Evolutionary conservation across 2,329 filamentous ascomycete genomes (phyloP).

Genomic region (Trichoderma sp.): DNA sequence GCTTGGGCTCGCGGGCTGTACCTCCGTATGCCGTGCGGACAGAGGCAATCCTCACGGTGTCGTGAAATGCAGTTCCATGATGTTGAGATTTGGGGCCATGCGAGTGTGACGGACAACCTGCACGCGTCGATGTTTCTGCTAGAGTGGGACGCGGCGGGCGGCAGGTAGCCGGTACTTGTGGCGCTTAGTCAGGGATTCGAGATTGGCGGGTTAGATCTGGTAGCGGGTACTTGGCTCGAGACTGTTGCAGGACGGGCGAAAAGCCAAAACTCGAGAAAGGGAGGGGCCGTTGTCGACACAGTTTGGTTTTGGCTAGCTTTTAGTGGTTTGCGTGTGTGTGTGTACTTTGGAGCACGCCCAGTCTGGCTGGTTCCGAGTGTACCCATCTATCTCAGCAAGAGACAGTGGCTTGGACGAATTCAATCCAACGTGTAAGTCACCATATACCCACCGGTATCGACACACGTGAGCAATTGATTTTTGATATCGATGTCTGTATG

Average conservation of each 20-base stretch:
- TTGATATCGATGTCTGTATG: not conserved
- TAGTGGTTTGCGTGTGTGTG: too few relatives aligned
- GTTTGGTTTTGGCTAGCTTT: not conserved
- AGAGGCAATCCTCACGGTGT: conserved; percentile 9
- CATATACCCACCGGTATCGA: not conserved
- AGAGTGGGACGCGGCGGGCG: conserved; percentile 1
- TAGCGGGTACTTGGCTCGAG: not conserved
- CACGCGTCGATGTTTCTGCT: conserved; percentile 1
- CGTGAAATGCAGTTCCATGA: not conserved
- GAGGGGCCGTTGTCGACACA: not conserved
- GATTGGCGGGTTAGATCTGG: not conserved
- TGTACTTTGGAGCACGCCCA: not conserved
- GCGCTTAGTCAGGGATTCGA: not conserved
- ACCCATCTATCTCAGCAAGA: not conserved
- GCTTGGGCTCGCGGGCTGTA: not conserved
- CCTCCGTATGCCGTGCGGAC: conserved; percentile 13
- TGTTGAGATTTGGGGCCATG: not conserved
- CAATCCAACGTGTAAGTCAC: not conserved
- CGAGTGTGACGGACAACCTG: not conserved
- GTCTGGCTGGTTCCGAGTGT: not conserved
- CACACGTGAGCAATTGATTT: not conserved
- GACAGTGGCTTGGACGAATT: not conserved
- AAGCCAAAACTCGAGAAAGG: not conserved
- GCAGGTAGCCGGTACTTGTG: not conserved
- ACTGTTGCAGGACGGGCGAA: not conserved